phyloP scores from a whole-genome alignment of 1,284 basidiomycete genomes.

The Ceratobasidium sp. region DNA sequence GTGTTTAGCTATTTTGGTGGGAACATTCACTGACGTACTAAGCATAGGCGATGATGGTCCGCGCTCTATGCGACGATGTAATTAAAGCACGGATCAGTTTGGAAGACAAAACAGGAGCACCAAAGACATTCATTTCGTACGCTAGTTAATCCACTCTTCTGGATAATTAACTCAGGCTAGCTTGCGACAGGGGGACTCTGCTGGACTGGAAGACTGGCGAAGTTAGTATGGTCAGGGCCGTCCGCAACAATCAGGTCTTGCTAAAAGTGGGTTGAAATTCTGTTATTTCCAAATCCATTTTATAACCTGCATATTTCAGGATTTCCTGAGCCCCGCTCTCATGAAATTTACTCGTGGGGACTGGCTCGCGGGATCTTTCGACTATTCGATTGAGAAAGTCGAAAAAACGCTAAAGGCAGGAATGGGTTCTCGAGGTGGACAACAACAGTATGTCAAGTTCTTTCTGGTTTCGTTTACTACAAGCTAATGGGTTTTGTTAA shows the following conservation, averaged over 20 bases:
- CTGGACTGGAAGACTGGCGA: conserved; percentile 27
- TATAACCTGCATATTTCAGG: neutral
- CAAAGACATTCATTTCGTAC: conserved; percentile 1
- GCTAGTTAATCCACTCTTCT: neutral
- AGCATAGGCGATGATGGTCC: conserved; percentile 19
- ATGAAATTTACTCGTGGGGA: conserved; percentile 34
- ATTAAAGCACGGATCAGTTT: conserved; percentile 17
- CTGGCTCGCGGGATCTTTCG: conserved; percentile 30
- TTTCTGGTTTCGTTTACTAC: too few species aligned
- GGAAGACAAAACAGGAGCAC: neutral
- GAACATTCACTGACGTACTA: neutral
- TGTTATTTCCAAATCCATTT: neutral
- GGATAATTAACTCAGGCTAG: neutral
- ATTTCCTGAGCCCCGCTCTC: conserved; percentile 21
- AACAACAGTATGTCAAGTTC: conserved; percentile 1
- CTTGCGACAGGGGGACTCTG: conserved; percentile 23
- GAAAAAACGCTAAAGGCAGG: conserved; percentile 22
- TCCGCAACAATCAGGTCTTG: conserved; percentile 10
- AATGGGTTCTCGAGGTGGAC: neutral
- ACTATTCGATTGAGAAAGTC: conserved; percentile 26
- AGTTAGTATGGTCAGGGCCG: neutral
- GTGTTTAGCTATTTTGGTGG: neutral
- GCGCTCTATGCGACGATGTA: conserved; percentile 24
- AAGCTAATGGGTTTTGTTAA: neutral
- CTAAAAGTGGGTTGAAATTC: conserved; percentile 5